Percentiles rank a stretch among this genome's conserved stretches.
These are phyloP conservation scores for Rhodomyrtus tomentosa DNA, from an alignment of 345 rosid species.

Conservation along the genomic window DNA sequence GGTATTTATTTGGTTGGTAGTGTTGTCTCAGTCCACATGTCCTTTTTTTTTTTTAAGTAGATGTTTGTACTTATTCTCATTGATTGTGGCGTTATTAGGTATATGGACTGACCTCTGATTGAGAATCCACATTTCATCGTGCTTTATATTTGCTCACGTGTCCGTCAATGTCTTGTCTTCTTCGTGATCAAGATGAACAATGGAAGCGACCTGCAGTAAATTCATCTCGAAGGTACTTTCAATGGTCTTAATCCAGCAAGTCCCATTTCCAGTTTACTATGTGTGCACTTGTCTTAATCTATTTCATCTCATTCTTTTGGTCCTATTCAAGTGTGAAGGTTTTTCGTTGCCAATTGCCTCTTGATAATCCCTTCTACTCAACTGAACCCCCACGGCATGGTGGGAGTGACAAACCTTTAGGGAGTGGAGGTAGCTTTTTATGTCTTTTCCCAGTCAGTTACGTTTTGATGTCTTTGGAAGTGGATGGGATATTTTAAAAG, in stretches of 20 bases:
- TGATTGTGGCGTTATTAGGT: conserved; percentile 29
- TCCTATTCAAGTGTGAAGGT: conserved; percentile 56
- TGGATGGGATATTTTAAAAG: not conserved
- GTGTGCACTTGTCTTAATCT: not conserved
- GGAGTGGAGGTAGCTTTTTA: conserved; percentile 46
- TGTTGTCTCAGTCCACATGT: not conserved
- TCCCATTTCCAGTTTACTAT: not conserved
- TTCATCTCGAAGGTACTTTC: conserved; percentile 48
- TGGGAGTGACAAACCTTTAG: conserved; percentile 43
- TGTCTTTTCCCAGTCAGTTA: not conserved
- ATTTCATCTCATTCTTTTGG: not conserved
- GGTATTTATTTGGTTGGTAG: not conserved
- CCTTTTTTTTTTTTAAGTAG: not conserved
- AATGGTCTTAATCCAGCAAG: not conserved
- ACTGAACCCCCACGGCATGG: conserved; percentile 49
- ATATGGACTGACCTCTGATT: conserved; percentile 60
- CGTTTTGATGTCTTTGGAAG: not conserved
- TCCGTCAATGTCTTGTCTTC: conserved; percentile 74
- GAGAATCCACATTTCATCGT: conserved; percentile 74
- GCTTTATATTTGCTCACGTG: conserved; percentile 75
- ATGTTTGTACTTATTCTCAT: not conserved
- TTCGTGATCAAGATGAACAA: conserved; percentile 87
- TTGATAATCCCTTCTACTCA: conserved; percentile 57
- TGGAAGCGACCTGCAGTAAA: conserved; percentile 57
- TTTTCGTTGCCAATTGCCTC: conserved; percentile 75